Evolutionary conservation across 2,329 filamentous ascomycete species (phyloP), one percentile per base, ranked within the genome.

Genomic region (Fusarium sp.): DNA sequence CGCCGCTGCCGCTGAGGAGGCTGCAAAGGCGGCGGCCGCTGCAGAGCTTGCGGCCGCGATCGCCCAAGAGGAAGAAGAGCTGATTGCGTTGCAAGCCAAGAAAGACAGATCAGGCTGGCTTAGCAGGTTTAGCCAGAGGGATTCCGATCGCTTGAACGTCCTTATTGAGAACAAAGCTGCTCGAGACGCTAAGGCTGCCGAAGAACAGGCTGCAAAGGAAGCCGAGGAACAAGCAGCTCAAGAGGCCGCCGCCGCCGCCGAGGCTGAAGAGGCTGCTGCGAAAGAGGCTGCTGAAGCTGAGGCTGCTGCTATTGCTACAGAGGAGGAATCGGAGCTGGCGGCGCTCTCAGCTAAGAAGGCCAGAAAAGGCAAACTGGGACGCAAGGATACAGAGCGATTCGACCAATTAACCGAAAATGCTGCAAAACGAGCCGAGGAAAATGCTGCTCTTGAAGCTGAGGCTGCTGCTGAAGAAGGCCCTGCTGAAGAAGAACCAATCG

Each of bases 281-380:
- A 63, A 56, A n/a, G 71, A 72, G 38, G 68, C 58, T 14, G 66
- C 64, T 15, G 70, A 72, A 52, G 68, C 58, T 6, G 66, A 72
- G 58, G 67, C 72, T 40, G 71, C 73, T n/a, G 75, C 67, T 43
- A 46, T 51, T 18, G 66, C 74, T 33, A 68, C 63, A 3, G 60
- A 46, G 9, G 72, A 67, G 31, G 80, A 84, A 63, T 81, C 79
- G 9, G 80, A 85, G 68, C 79, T 81, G n/a, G 80, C 79, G 22
- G 77, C 78, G 8, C 78, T 78, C 39, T 76, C 79, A 57, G 81
- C 79, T 5, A 77, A 76, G 64, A 77, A 76, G 43, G 52, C 59
- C 34, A 85, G 81, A 72, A 81, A 82, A 66, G 72, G 72, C 38
- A 74, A 74, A 38, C 28, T 74, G 8, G 72, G 72, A 31, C 64